phyloP scores from a whole-genome alignment of 2,329 filamentous ascomycete genomes.

The Sordariomycetes sp. region DNA sequence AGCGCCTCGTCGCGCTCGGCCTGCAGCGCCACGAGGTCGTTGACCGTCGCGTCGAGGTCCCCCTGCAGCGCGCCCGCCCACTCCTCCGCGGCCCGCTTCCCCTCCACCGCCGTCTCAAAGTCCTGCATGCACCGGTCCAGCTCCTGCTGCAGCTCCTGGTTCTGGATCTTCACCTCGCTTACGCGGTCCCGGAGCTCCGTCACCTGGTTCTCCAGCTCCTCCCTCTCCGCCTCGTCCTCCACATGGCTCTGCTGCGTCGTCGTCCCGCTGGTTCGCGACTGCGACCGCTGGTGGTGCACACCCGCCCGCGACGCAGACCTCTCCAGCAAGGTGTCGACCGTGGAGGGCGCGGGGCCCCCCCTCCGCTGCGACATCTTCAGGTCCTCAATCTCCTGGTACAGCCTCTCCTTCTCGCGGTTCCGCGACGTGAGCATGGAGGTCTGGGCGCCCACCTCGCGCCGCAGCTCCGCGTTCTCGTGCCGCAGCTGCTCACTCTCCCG shows the following conservation, averaged over 20 bases:
- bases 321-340: constrained; percentile 84
- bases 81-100: constrained; percentile 46
- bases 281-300: constrained; percentile 48
- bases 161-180: constrained; percentile 74
- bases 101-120: constrained; percentile 58
- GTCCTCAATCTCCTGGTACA: constrained; percentile 96
- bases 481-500: constrained; percentile 62
- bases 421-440: constrained; percentile 95
- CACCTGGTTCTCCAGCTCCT: constrained; percentile 75
- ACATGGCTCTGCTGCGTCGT: constrained; percentile 45
- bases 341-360: constrained; percentile 45
- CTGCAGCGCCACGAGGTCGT: constrained; percentile 68
- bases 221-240: constrained; percentile 63
- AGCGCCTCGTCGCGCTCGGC: constrained; percentile 78
- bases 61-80: constrained; percentile 54
- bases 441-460: constrained; percentile 86
- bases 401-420: constrained; percentile 84
- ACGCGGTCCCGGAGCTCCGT: constrained; percentile 76
- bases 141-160: constrained; percentile 76
- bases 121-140: constrained; percentile 69
- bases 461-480: constrained; percentile 84
- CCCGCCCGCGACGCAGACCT: constrained; percentile 81
- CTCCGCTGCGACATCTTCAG: constrained; percentile 79
- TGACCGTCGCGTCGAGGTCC: constrained; percentile 66
- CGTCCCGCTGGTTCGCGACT: constrained; percentile 58